Evolutionary conservation across 139 green algal species (phyloP).

Genomic region (Chlorella vulgaris): DNA sequence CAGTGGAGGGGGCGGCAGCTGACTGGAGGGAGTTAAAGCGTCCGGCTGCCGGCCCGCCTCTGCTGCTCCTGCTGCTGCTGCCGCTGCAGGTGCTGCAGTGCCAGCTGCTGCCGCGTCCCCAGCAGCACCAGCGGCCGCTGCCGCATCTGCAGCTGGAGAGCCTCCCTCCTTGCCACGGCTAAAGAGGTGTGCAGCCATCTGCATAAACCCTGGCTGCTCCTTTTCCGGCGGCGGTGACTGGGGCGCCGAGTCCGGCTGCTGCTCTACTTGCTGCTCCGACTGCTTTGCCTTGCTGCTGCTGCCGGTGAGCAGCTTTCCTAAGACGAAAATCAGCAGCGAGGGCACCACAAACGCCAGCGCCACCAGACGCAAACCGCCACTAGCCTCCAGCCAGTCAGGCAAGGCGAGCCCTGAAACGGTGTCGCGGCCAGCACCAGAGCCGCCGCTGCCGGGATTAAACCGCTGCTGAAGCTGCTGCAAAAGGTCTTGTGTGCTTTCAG

Average conservation of each 20-base stretch:
- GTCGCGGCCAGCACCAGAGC: not conserved
- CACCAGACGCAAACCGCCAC: not conserved
- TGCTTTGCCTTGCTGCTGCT: not conserved
- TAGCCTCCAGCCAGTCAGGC: not conserved
- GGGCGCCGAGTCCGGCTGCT: no score
- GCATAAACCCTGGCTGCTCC: no score
- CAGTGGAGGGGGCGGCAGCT: not conserved
- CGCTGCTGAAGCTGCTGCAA: slow-evolving; percentile 27
- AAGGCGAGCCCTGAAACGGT: not conserved
- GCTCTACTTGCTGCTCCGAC: not conserved
- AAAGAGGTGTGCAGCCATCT: not conserved
- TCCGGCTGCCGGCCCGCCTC: not conserved
- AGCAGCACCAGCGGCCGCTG: not conserved
- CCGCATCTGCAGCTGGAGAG: not conserved
- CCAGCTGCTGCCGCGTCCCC: not conserved
- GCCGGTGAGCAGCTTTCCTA: not conserved
- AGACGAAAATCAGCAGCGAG: not conserved
- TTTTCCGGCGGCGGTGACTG: not conserved
- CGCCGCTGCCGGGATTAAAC: not conserved
- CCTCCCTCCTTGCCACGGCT: not conserved
- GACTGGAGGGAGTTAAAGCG: not conserved
- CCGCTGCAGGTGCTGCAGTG: not conserved
- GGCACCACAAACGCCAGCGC: not conserved
- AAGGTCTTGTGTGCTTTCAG: not conserved
- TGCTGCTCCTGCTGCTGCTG: not conserved